Percentiles rank a stretch among this genome's conserved stretches.
Conservation (phyloP, 164 flowering plant genomes). For the Berberis thunbergii region DNA sequence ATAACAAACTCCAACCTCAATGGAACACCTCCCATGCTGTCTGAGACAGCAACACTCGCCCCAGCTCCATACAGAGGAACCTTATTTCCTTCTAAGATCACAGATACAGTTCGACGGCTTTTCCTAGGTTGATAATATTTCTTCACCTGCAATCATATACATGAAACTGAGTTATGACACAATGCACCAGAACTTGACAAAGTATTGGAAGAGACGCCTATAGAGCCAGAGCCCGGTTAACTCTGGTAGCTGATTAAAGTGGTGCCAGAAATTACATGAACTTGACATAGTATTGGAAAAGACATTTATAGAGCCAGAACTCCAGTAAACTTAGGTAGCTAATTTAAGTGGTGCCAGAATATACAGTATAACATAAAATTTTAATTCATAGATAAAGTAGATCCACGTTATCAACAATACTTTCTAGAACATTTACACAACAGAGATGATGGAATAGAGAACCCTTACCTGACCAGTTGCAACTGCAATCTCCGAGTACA, state of each 20-base stretch:
- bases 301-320: no score
- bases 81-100: conserved; percentile 53
- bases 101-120: conserved; percentile 44
- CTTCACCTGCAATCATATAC: conserved; percentile 49
- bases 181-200: background rate
- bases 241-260: no score
- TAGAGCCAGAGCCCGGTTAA: background rate
- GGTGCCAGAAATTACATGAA: no score
- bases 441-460: background rate
- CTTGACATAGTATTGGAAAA: no score
- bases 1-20: conserved; percentile 53
- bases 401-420: no score
- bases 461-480: conserved; percentile 76
- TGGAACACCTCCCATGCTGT: conserved; percentile 41
- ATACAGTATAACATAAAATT: no score
- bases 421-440: background rate
- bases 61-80: conserved; percentile 94
- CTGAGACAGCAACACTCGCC: conserved; percentile 36
- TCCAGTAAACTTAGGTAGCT: no score
- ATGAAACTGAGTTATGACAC: background rate
- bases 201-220: background rate
- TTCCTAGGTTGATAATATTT: conserved; percentile 88
- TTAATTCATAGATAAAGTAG: no score
- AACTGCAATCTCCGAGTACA: conserved; percentile 61
- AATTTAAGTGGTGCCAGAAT: no score